phyloP scores from a whole-genome alignment of 73 alveolate species.

The Paramecium caudatum region DNA sequence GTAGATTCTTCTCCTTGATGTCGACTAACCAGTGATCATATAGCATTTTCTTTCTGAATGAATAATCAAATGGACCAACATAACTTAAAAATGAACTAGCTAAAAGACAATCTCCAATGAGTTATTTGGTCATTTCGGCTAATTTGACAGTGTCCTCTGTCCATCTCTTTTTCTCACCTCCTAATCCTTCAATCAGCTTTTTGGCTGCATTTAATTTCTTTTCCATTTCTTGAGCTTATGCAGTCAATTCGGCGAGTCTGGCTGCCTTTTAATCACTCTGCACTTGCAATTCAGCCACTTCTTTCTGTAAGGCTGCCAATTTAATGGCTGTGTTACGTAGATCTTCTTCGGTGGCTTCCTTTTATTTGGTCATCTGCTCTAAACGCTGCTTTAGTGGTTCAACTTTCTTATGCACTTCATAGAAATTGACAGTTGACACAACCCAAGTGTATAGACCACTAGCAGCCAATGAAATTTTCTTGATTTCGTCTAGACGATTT shows the following conservation, averaged over 20 bases:
- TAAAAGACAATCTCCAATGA: conserved; percentile 98
- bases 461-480: conserved; percentile 85
- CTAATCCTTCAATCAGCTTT: conserved; percentile 96
- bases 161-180: conserved; percentile 99
- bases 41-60: conserved; percentile 96
- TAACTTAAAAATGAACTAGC: conserved; percentile 98
- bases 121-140: conserved; percentile 90
- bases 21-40: conserved; percentile 97
- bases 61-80: conserved; percentile 98
- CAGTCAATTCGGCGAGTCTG: conserved; percentile 87
- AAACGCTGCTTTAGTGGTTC: conserved; percentile 81
- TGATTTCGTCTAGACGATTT: conserved; percentile 76
- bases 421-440: conserved; percentile 79
- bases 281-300: conserved; percentile 83
- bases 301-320: conserved; percentile 80
- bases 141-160: conserved; percentile 85
- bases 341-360: conserved; percentile 81
- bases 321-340: conserved; percentile 82
- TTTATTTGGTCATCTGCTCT: conserved; percentile 80
- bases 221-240: conserved; percentile 92
- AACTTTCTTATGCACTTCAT: conserved; percentile 71
- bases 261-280: conserved; percentile 80
- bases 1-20: conserved; percentile 90
- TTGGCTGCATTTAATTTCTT: conserved; percentile 98
- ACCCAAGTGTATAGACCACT: conserved; percentile 89